phyloP scores from a whole-genome alignment of 108 stramenopile species.

The Nitzschia sp. region DNA sequence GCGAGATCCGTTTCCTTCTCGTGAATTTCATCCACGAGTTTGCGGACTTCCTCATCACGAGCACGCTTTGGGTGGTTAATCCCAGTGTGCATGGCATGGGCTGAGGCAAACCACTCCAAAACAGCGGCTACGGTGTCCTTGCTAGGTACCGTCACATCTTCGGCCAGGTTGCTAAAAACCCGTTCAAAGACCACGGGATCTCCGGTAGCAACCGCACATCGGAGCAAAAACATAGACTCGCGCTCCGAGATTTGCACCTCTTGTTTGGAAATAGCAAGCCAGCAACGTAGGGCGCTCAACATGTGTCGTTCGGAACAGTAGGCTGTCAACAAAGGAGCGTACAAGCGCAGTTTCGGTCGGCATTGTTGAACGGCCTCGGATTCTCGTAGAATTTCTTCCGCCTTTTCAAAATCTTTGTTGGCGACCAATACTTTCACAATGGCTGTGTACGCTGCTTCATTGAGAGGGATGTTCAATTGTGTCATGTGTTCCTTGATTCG shows the following conservation, averaged over 20 bases:
- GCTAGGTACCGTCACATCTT: constrained; percentile 74
- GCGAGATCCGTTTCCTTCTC: constrained; percentile 24
- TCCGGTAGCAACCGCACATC: constrained; percentile 50
- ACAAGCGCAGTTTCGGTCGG: constrained; percentile 74
- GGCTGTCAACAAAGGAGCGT: constrained; percentile 56
- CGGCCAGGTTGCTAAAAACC: constrained; percentile 71
- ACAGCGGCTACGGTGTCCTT: constrained; percentile 53
- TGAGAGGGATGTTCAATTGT: constrained; percentile 59
- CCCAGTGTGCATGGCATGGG: constrained; percentile 11
- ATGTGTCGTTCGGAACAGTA: constrained; percentile 55
- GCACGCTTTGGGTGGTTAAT: constrained; percentile 8
- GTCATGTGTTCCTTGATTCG: constrained; percentile 69
- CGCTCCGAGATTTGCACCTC: constrained; percentile 52
- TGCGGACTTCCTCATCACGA: constrained; percentile 4
- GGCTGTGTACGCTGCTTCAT: constrained; percentile 79
- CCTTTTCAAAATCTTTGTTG: constrained; percentile 45
- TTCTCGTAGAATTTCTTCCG: constrained; percentile 55
- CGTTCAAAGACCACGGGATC: constrained; percentile 56
- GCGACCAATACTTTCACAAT: constrained; percentile 67
- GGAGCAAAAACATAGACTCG: constrained; percentile 62
- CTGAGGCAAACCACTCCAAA: constrained; percentile 66
- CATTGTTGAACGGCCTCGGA: constrained; percentile 68
- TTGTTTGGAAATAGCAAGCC: constrained; percentile 47
- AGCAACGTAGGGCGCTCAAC: constrained; percentile 48
- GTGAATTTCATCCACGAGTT: constrained; percentile 26